Evolutionary conservation across 2,329 filamentous ascomycete species (phyloP).

Genomic region (Cladophialophora yegresii): DNA sequence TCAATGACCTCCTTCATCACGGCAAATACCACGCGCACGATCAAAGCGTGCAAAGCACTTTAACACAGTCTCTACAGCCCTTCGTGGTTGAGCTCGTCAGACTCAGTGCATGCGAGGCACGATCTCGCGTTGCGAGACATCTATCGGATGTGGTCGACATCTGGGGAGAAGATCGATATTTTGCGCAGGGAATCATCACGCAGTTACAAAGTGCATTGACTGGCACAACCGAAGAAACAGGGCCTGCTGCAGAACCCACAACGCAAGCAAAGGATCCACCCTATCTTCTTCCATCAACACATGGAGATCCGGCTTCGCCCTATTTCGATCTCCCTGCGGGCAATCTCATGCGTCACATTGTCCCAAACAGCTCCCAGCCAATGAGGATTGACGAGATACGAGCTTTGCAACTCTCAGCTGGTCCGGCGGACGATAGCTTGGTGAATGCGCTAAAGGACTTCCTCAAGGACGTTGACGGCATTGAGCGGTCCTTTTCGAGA

Average conservation of each 20-base stretch:
- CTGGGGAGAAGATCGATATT: conserved; percentile 70
- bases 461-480: conserved; percentile 67
- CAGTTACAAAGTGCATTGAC: conserved; percentile 56
- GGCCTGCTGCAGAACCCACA: background rate
- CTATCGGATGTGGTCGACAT: conserved; percentile 65
- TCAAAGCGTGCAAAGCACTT: conserved; percentile 43
- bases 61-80: conserved; percentile 60
- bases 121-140: conserved; percentile 67
- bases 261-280: conserved; percentile 52
- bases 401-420: conserved; percentile 69
- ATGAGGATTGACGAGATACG: conserved; percentile 72
- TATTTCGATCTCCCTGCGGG: conserved; percentile 83
- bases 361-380: conserved; percentile 71
- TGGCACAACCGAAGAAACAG: background rate
- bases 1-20: conserved; percentile 78
- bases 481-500: conserved; percentile 53
- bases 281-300: conserved; percentile 71
- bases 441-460: conserved; percentile 69
- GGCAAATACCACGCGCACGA: conserved; percentile 54
- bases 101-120: conserved; percentile 56
- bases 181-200: conserved; percentile 56
- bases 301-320: conserved; percentile 71
- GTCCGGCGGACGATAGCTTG: conserved; percentile 67
- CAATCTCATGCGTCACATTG: conserved; percentile 76
- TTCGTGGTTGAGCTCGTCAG: conserved; percentile 64